Base-by-base conservation (phyloP, 768 basidiomycete genomes). In the Stropharia rugosoannulata region DNA sequence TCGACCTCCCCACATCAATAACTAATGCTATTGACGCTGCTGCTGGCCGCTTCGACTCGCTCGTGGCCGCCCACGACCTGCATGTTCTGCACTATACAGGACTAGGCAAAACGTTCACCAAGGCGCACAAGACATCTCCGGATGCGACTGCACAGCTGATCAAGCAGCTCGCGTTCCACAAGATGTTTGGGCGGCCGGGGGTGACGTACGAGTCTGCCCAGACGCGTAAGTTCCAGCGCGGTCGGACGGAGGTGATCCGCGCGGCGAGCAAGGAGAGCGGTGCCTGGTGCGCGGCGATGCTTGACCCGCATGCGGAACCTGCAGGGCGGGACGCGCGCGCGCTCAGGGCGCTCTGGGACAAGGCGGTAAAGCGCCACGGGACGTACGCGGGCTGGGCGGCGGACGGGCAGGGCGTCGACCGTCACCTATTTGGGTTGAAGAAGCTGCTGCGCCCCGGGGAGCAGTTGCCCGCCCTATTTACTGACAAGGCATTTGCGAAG, bases 141-240 rank as follows among this genome's bases (percentile, higher is more conserved):
- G 97, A 99, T 65, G 95, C 95, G 25, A 95, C 94, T 86, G 91
- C 81, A 15, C 97, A 99, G 73, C 80, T 98, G 51, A 86, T 95
- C 62, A 98, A 95, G 76, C 96, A 98, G 72, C 86, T 98, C 45
- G 96, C 95, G 18, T 98, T 92, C 77, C 85, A 89, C 70, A 95
- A 95, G 74, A 83, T 95, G 80, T 80, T 77, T 63, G 75, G 76
- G 5, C 80, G 89, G 1, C 86, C 89, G 8, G 90, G 84, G 2
- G 86, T 91, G 44, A 87, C 89, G 58, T 99, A 99, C 74, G 96
- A 99, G 78, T 89, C 87, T 59, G 89, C 90, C 5, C 95, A 98
- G 75, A 98, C 96, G 52, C 80, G 97, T 25, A 94, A 92, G 69
- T 99, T 84, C 77, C 84, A 92, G 68, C 81, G 80, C 1, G 97